Evolutionary conservation across 2,329 filamentous ascomycete species (phyloP).

Genomic region (Beauveria pseudobassiana): DNA sequence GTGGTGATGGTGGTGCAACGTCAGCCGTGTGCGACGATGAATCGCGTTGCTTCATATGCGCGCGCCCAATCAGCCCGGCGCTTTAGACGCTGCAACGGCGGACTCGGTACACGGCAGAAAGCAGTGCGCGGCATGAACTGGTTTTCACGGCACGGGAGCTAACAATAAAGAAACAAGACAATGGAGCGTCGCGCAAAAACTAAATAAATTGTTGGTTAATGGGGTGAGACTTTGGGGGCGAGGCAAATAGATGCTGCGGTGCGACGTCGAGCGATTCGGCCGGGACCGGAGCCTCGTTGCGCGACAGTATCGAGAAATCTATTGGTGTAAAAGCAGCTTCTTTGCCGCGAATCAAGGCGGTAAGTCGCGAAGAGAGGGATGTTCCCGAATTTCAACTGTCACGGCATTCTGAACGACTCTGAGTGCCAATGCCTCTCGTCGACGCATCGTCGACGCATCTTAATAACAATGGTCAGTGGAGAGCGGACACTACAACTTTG

Average conservation of each 20-base stretch:
- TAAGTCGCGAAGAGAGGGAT: background rate
- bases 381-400: background rate
- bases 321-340: too few species aligned
- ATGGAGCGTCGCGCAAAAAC: background rate
- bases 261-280: background rate
- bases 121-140: too few species aligned
- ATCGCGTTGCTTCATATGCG: background rate
- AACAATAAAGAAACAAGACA: background rate
- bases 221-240: background rate
- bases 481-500: background rate
- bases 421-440: too few species aligned
- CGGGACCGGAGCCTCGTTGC: background rate
- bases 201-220: too few species aligned
- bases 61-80: background rate
- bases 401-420: too few species aligned
- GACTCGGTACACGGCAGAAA: background rate
- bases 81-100: background rate
- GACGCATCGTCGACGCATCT: too few species aligned
- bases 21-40: background rate
- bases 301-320: background rate
- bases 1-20: background rate
- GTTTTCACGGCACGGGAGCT: too few species aligned
- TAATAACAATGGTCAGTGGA: too few species aligned
- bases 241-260: background rate
- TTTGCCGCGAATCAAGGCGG: background rate